phyloP scores from a whole-genome alignment of 768 basidiomycete genomes.

The Lentinula boryana region DNA sequence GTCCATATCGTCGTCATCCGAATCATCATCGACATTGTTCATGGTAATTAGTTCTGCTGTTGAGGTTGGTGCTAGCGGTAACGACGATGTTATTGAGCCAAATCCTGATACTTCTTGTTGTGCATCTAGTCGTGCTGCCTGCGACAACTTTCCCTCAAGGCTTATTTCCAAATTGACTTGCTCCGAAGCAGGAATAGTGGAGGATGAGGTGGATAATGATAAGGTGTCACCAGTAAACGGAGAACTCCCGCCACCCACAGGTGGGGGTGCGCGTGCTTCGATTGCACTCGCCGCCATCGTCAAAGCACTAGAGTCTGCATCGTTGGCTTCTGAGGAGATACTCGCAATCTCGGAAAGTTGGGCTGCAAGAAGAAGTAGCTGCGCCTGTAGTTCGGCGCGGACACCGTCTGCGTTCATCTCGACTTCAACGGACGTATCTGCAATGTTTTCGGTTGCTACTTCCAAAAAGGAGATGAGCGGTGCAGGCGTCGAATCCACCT shows the following conservation, averaged over 20 bases:
- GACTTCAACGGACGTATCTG: conserved; percentile 5
- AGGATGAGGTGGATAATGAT: neutral
- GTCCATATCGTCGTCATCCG: conserved; percentile 7
- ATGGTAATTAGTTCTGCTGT: neutral
- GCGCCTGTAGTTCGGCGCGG: conserved; percentile 68
- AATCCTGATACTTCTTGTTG: neutral
- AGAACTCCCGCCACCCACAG: neutral
- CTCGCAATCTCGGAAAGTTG: conserved; percentile 67
- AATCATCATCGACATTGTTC: conserved; percentile 1
- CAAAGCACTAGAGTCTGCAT: neutral
- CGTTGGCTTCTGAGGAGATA: conserved; percentile 5
- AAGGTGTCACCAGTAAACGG: neutral
- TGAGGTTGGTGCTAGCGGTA: neutral
- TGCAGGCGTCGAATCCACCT: neutral
- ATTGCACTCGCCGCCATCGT: neutral
- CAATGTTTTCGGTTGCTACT: neutral
- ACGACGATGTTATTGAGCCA: no score
- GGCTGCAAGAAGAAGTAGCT: conserved; percentile 65
- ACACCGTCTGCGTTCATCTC: conserved; percentile 27
- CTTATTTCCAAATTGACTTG: neutral
- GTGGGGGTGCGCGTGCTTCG: no score
- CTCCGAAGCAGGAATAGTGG: neutral
- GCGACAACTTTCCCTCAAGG: neutral
- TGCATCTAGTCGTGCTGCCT: neutral
- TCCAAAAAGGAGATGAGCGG: conserved; percentile 12